Evolutionary conservation across 108 stramenopile species (phyloP), one percentile per base, ranked within the genome.

Genomic region (Pseudonitzschia pungens): DNA sequence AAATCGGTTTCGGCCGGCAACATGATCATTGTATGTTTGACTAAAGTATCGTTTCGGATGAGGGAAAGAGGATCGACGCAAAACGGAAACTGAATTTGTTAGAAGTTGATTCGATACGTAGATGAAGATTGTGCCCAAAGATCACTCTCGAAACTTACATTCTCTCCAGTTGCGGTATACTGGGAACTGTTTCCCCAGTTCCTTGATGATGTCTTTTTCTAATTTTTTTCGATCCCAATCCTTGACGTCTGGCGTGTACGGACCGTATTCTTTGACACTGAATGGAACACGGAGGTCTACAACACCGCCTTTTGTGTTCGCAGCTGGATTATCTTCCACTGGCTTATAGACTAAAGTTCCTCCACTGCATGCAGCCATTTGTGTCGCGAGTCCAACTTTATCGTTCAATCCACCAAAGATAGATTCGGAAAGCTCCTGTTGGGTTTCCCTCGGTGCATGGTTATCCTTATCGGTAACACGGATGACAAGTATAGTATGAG

Each of bases 191-290:
- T 28, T 58, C 57, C 10, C 29, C 26, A 58, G 27, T 58, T 58
- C 57, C 15, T 15, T 58, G 12, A 31, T 31, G 27, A 58, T 24
- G 14, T 58, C 57, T 24, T 27, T 28, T 58, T 58, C 57, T 10
- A 58, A 31, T 27, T 26, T 9, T 58, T n/a, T 58, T 31, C 57
- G 27, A 58, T 58, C 57, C 29, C 9, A 31, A 58, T 58, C 57
- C 27, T 58, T 4, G 27, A 5, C 22, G 29, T 58, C 6, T 28
- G 29, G 29, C 57, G 57, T 58, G 29, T 26, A 58, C n/a, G 57
- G 57, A 58, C 57, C 57, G n/a, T 58, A 58, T 6, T 58, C 57
- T n/a, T 14, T 14, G n/a, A 58, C 57, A 28, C 29, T 58, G 57
- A 27, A 11, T 14, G 57, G 57, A 58, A 58, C 27, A 14, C 29